Conservation (phyloP, 768 basidiomycete genomes). For the Ephemerocybe angulata region DNA sequence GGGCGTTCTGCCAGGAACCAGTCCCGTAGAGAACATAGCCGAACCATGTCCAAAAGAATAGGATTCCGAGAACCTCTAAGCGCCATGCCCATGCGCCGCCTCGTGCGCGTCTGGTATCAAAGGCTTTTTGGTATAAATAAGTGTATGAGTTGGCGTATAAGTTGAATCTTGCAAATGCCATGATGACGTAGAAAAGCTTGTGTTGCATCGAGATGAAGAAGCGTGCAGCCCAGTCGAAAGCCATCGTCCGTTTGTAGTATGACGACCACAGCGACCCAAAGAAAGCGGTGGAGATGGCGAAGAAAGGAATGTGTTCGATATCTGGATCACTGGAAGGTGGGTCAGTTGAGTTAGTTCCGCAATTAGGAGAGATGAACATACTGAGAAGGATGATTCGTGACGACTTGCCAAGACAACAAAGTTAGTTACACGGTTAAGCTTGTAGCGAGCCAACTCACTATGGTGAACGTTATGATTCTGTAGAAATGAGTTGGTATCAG, state of each 20-base stretch:
- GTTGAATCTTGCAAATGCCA: constrained; percentile 91
- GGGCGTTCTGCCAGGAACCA: constrained; percentile 63
- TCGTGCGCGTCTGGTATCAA: constrained; percentile 56
- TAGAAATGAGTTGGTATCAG: constrained; percentile 3
- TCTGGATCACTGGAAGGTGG: constrained; percentile 62
- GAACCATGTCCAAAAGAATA: constrained; percentile 92
- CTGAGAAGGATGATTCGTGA: constrained; percentile 97
- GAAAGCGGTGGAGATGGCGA: constrained; percentile 88
- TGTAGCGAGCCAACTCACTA: constrained; percentile 48
- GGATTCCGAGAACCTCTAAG: constrained; percentile 69
- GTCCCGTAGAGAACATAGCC: constrained; percentile 63
- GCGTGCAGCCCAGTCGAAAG: constrained; percentile 66
- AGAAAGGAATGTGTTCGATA: constrained; percentile 88
- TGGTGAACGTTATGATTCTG: constrained; percentile 97
- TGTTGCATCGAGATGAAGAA: constrained; percentile 77
- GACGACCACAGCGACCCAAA: constrained; percentile 86
- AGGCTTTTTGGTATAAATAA: constrained; percentile 65
- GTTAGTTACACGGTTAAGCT: constrained; percentile 10
- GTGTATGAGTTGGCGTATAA: constrained; percentile 85
- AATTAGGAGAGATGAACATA: constrained; percentile 33
- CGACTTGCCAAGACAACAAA: constrained; percentile 53
- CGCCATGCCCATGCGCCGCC: constrained; percentile 79
- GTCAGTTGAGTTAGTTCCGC: constrained; percentile 10
- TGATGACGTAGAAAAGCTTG: constrained; percentile 86
- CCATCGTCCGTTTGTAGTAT: constrained; percentile 87